Base-by-base conservation (phyloP, 176 grass and related monocot species). In the Cymbopogon citratus region DNA sequence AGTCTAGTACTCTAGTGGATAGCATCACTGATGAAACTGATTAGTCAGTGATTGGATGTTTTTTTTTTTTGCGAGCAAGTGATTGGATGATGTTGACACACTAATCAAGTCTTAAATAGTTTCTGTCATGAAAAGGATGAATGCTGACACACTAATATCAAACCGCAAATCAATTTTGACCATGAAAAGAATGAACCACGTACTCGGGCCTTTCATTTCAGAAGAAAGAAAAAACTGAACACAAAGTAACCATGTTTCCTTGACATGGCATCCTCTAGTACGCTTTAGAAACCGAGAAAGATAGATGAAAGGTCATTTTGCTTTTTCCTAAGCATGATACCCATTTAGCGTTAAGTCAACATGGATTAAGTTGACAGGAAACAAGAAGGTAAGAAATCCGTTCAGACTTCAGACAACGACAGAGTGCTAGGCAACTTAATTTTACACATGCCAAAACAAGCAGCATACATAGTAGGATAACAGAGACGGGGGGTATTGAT, bases 91-190 rank as follows among this genome's bases (percentile, higher is more conserved):
- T 33, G 78, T 36, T 68, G 73, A 51, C 74, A 46, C 59, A 61
- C 26, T 46, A 8, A 79, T 67, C 23, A 12, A 78, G 54, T 8
- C 44, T 18, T 31, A 39, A 56, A 63, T 33, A 56, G 63, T 26
- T 43, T 64, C 70, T 28, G 21, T 56, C 23, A 49, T 43, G 71
- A 71, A 80, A 84, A 21, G 76, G 87, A 54, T 69, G 15, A 74
- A 69, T 21, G 48, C 7, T 19, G 18, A 21, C 51, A 54, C 51
- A 57, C 49, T 54, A 54, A n/a, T n/a, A 21, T 54, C 49, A 54
- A 54, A 18, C 2, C 49, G 49, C 7, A 54, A 54, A 21, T 54
- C 49, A 54, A 54, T 21, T 54, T 54, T 18, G 19, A 54, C 21
- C 16, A 54, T 21, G 49, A 21, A 21, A 21, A 54, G 14, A n/a